Conservation (phyloP, 768 basidiomycete genomes). For the Jaapia argillacea region DNA sequence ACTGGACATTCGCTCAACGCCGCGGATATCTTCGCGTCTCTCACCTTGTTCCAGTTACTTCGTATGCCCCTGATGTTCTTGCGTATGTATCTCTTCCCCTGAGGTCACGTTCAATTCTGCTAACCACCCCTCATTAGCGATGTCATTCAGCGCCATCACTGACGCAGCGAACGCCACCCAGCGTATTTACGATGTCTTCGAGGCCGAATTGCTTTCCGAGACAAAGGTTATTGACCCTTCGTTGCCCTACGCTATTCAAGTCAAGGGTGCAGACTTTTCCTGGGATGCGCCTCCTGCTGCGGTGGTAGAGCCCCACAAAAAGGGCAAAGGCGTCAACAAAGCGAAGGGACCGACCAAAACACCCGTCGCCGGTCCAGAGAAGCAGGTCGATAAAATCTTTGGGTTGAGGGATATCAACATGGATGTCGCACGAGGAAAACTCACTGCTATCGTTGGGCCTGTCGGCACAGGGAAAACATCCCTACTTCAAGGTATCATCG, state of each 20-base stretch:
- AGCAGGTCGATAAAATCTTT: constrained; percentile 37
- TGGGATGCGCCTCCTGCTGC: constrained; percentile 77
- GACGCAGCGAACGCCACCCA: constrained; percentile 77
- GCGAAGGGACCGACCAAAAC: constrained; percentile 8
- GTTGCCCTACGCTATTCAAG: constrained; percentile 54
- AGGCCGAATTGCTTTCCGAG: constrained; percentile 66
- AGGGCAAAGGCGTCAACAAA: constrained; percentile 24
- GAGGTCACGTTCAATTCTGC: not conserved
- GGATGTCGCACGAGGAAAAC: constrained; percentile 60
- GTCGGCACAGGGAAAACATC: constrained; percentile 69
- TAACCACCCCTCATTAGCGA: constrained; percentile 27
- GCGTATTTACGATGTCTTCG: constrained; percentile 74
- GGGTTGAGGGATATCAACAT: constrained; percentile 56
- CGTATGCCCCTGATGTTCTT: constrained; percentile 74
- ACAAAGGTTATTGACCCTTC: constrained; percentile 41
- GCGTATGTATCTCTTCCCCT: constrained; percentile 20
- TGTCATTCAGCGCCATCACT: constrained; percentile 67
- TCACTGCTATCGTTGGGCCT: constrained; percentile 75
- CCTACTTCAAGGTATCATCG: constrained; percentile 64
- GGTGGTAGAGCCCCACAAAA: constrained; percentile 20
- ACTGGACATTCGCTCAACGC: constrained; percentile 62
- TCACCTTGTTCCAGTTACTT: constrained; percentile 79
- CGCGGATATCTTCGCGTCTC: constrained; percentile 71
- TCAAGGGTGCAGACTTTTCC: constrained; percentile 64
- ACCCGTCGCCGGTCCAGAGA: constrained; percentile 19